A percentile compares a stretch with the other conserved stretches of the same genome.
phyloP scores from a whole-genome alignment of 768 basidiomycete species.

The Lentinus tigrinus region DNA sequence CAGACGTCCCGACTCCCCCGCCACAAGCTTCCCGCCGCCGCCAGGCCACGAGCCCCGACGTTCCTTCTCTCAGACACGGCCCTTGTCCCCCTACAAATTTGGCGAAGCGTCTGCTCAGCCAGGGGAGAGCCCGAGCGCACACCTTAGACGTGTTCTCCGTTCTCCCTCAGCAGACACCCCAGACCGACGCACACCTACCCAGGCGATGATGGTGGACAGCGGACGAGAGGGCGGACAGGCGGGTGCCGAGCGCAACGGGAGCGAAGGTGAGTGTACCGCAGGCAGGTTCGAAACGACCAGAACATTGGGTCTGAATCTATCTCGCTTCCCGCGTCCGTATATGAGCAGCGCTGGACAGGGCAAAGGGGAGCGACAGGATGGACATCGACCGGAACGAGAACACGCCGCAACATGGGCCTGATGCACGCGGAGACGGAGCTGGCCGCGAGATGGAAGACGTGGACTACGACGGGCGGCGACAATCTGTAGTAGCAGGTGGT shows the following conservation, averaged over 20 bases:
- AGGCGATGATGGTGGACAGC: constrained; percentile 7
- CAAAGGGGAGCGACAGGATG: constrained; percentile 22
- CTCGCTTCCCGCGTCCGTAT: constrained; percentile 6
- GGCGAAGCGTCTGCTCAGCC: constrained; percentile 55
- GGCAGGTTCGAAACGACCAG: neutral
- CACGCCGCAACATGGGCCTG: constrained; percentile 10
- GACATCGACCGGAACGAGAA: constrained; percentile 19
- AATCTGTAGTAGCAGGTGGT: constrained; percentile 63
- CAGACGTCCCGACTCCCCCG: constrained; percentile 21
- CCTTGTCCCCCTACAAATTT: constrained; percentile 67
- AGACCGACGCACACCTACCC: constrained; percentile 14
- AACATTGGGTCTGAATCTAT: constrained; percentile 10
- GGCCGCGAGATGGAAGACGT: constrained; percentile 49
- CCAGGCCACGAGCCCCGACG: constrained; percentile 32
- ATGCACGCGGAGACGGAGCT: constrained; percentile 10
- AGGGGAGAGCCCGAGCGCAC: constrained; percentile 22
- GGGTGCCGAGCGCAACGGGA: constrained; percentile 10
- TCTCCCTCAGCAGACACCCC: constrained; percentile 26
- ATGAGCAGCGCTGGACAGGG: constrained; percentile 16
- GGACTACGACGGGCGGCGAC: constrained; percentile 70
- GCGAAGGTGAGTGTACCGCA: constrained; percentile 15
- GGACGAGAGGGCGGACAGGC: constrained; percentile 5
- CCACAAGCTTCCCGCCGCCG: constrained; percentile 15
- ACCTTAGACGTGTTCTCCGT: constrained; percentile 30
- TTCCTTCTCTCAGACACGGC: constrained; percentile 47